phyloP scores from a whole-genome alignment of 2,329 filamentous ascomycete genomes.

The Neonectria neomacrospora region DNA sequence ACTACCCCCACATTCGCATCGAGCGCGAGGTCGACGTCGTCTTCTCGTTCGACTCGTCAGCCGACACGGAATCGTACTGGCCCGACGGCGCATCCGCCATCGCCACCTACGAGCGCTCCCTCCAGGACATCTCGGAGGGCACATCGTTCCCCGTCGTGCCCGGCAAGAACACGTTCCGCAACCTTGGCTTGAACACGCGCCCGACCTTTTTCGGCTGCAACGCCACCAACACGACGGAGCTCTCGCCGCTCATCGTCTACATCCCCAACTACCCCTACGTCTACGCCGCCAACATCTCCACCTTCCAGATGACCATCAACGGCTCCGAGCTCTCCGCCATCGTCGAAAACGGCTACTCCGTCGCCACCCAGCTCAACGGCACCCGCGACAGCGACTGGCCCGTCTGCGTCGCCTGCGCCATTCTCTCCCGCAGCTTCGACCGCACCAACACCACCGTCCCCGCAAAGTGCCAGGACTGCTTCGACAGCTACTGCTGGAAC shows the following conservation, averaged over 20 bases:
- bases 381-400: constrained; percentile 81
- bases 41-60: constrained; percentile 72
- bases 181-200: constrained; percentile 66
- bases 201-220: constrained; percentile 75
- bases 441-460: constrained; percentile 77
- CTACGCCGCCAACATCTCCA: constrained; percentile 80
- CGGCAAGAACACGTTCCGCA: constrained; percentile 64
- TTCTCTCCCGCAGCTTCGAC: constrained; percentile 79
- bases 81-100: constrained; percentile 70
- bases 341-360: constrained; percentile 87
- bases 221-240: constrained; percentile 63
- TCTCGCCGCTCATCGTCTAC: constrained; percentile 82
- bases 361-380: constrained; percentile 84
- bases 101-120: constrained; percentile 67
- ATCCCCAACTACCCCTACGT: constrained; percentile 82
- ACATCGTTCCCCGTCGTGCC: constrained; percentile 70
- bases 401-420: constrained; percentile 87
- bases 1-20: constrained; percentile 69
- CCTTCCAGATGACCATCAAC: constrained; percentile 75
- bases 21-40: constrained; percentile 68
- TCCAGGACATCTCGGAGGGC: constrained; percentile 59
- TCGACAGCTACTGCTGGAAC: constrained; percentile 90
- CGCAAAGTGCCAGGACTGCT: constrained; percentile 79
- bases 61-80: constrained; percentile 68
- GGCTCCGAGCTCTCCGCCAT: constrained; percentile 77